Percentiles rank a stretch among this genome's conserved stretches.
Conservation (phyloP, 2,329 filamentous ascomycete species). For the Ophiocordyceps sinensis region DNA sequence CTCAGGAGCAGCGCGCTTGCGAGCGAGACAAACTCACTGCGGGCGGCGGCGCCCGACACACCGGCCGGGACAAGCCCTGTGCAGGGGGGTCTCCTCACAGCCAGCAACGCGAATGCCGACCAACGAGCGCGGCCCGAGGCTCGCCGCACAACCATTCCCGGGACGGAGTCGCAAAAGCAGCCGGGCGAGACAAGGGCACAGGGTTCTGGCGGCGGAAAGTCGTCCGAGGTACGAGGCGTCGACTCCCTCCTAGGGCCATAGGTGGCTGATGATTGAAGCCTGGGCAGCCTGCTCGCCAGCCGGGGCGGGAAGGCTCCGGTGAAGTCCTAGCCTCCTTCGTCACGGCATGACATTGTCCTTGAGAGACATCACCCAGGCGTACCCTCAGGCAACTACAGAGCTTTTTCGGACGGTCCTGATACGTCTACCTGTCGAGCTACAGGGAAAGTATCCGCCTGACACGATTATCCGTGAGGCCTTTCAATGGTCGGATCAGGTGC, state of each 20-base stretch:
- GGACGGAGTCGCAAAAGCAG: constrained; percentile 5
- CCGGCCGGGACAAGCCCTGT: constrained; percentile 25
- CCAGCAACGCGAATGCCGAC: constrained; percentile 8
- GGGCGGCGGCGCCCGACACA: constrained; percentile 30
- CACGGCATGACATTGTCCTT: no score
- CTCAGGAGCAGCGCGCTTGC: constrained; percentile 37
- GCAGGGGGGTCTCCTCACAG: constrained; percentile 14
- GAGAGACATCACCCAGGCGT: no score
- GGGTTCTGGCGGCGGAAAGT: constrained; percentile 8
- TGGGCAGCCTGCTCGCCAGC: constrained; percentile 10
- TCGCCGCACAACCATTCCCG: not conserved
- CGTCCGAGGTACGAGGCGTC: constrained; percentile 38
- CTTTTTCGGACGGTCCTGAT: no score
- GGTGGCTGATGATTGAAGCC: constrained; percentile 15
- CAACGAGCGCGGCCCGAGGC: not conserved
- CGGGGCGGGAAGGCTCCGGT: constrained; percentile 23
- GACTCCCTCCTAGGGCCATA: constrained; percentile 36
- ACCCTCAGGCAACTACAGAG: no score
- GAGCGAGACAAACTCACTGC: constrained; percentile 45
- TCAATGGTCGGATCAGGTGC: no score
- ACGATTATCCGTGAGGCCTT: no score
- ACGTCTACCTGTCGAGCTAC: no score
- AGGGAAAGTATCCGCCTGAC: no score
- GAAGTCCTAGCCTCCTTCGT: no score
- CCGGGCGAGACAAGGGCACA: constrained; percentile 13